Base-by-base conservation (phyloP, 257 asterid genomes). In the Mentha longifolia region DNA sequence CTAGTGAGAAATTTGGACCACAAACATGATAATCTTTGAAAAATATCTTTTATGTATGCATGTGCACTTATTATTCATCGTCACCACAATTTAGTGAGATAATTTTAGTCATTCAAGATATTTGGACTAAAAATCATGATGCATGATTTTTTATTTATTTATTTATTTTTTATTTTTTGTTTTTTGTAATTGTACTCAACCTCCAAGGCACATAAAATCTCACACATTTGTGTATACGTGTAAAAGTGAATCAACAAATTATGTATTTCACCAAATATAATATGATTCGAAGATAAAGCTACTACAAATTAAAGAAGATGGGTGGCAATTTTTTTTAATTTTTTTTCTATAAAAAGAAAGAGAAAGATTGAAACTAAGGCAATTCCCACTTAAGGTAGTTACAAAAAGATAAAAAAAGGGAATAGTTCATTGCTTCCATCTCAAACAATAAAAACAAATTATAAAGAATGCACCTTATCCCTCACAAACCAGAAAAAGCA, bases 341-440 rank as follows among this genome's bases (percentile, higher is more conserved):
- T 19, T 74, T 84, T 82, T 80, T 58, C 72, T 6, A 51, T n/a
- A 17, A 2, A 74, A 78, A 81, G 87, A 71, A 78, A 78, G 83
- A 39, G 39, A 78, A 70, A 78, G 74, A 82, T 78, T 78, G 76
- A 80, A 72, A 61, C 63, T 37, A 64, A 84, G 76, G 85, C 52
- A 78, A 60, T 78, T 78, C 79, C 85, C 87, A 78, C 79, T 72
- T 71, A 61, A 12, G 75, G 74, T 52, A 41, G 83, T 70, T 79
- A 49, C 71, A 61, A 65, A 70, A 68, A 73, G 75, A 17, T 77
- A 37, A 66, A 76, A 66, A 76, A 70, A 70, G 64, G 78, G 86
- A 82, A 87, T 80, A 79, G 81, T 73, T 14, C 70, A 81, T 81
- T 88, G 92, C 94, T 91, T 91, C 96, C 22, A 76, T 65, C 84